Base-by-base conservation (phyloP, 106 monocot species). In the Hemerocallis citrina region DNA sequence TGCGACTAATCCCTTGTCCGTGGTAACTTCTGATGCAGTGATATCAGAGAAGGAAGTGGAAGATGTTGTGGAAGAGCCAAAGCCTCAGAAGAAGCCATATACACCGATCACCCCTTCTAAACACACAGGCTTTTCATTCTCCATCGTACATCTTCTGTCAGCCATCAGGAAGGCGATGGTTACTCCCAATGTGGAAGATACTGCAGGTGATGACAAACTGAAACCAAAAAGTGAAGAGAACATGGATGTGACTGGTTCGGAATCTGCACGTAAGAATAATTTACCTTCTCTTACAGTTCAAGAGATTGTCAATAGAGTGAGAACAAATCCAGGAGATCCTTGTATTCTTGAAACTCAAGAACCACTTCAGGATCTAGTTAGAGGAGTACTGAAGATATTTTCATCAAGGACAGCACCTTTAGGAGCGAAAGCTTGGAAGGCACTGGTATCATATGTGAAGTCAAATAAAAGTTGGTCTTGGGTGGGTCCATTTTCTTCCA, bases 121-220 rank as follows among this genome's bases (percentile, higher is more conserved):
- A 57, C 87, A 84, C 41, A 79, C 91, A 17, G 84, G 96, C 6
- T 98, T 98, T 77, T 98, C 96, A 32, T 98, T 98, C 72, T 98
- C 96, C 19, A 77, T 98, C 50, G 72, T 98, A 24, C 91, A 98
- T 79, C 91, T 98, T 60, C 79, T 98, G 59, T 77, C 91, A 46
- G 87, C 96, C 24, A 64, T 98, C 13, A 47, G 87, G 13, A 91
- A 82, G 67, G 96, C 87, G 13, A 79, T 98, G 81, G 66, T 75
- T 59, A 84, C 74, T 66, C 35, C 65, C 44, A 21, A 21, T 47
- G 49, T 55, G 6, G 89, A 89, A 61, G 81, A 83, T 77, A 22
- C 37, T 12, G 28, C 34, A 39, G 50, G 77, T 43, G 66, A 35
- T 37, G 52, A 25, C 16, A 61, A 51, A 20, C 42, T 28, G 24